Conservation (phyloP, 2,329 filamentous ascomycete species). For the Claviceps quebecensis region DNA sequence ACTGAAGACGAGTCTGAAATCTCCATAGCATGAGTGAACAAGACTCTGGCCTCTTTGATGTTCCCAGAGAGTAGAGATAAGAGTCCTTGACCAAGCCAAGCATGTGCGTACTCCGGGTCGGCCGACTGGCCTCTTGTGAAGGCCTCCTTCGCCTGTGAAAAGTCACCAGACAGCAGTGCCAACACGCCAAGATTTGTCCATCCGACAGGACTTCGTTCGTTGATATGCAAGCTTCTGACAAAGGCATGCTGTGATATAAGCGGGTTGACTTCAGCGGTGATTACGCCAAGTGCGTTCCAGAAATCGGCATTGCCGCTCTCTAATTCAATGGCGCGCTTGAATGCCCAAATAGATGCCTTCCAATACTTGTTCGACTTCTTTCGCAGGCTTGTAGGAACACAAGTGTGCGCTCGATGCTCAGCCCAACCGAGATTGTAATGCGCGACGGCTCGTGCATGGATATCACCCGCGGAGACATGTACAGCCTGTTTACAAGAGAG, state of each 20-base stretch:
- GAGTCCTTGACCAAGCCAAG: slow-evolving; percentile 87
- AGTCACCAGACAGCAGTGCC: slow-evolving; percentile 71
- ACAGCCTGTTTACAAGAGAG: slow-evolving; percentile 82
- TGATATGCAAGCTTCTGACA: slow-evolving; percentile 79
- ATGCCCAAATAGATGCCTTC: slow-evolving; percentile 72
- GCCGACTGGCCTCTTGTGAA: slow-evolving; percentile 87
- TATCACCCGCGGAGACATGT: slow-evolving; percentile 54
- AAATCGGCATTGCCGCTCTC: slow-evolving; percentile 92
- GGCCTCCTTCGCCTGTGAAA: slow-evolving; percentile 73
- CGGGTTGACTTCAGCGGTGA: slow-evolving; percentile 73
- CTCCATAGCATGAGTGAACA: slow-evolving; percentile 91
- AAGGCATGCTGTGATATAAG: slow-evolving; percentile 88
- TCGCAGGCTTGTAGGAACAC: slow-evolving; percentile 36
- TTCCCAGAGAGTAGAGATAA: slow-evolving; percentile 68
- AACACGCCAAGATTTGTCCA: slow-evolving; percentile 89
- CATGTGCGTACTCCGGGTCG: slow-evolving; percentile 84
- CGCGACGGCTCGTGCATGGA: slow-evolving; percentile 83
- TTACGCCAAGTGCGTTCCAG: slow-evolving; percentile 91
- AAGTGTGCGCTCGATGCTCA: slow-evolving; percentile 67
- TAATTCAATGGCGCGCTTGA: slow-evolving; percentile 90
- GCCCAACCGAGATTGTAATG: slow-evolving; percentile 97
- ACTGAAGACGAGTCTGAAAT: slow-evolving; percentile 68
- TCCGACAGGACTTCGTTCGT: slow-evolving; percentile 68
- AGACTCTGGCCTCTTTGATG: slow-evolving; percentile 58
- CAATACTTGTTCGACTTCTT: slow-evolving; percentile 55